phyloP scores from a whole-genome alignment of 805 yeast genomes.

The Yueomyces sinensis region DNA sequence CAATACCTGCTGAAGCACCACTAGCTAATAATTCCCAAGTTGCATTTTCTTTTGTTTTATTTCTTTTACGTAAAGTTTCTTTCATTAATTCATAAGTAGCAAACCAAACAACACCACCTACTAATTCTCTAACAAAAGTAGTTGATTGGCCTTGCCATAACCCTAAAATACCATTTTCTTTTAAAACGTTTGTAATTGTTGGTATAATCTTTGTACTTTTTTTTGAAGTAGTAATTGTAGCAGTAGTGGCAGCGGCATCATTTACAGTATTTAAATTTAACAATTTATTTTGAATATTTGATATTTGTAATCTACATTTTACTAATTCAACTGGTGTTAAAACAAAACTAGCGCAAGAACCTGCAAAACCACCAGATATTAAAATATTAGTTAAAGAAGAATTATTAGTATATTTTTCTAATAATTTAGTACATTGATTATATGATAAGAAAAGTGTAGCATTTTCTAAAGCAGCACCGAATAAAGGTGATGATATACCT shows the following conservation, averaged over 20 bases:
- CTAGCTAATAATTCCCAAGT: constrained; percentile 49
- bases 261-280: too few species aligned
- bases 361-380: constrained; percentile 69
- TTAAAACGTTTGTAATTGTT: constrained; percentile 30
- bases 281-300: constrained; percentile 14
- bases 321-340: constrained; percentile 87
- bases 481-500: constrained; percentile 66
- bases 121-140: constrained; percentile 69
- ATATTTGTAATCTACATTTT: constrained; percentile 79
- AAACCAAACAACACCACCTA: constrained; percentile 92
- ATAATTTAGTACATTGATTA: constrained; percentile 30
- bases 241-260: too few species aligned
- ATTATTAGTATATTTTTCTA: constrained; percentile 18
- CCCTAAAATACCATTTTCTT: constrained; percentile 49
- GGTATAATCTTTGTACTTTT: constrained; percentile 22
- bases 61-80: constrained; percentile 17
- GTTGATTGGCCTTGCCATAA: constrained; percentile 82
- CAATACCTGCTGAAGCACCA: constrained; percentile 80
- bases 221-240: constrained; percentile 17
- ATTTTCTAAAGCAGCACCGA: constrained; percentile 85
- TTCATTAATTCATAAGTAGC: constrained; percentile 65
- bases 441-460: constrained; percentile 67
- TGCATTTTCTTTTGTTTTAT: constrained; percentile 18
- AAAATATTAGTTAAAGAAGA: constrained; percentile 34
- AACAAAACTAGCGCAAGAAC: constrained; percentile 68